phyloP scores from a whole-genome alignment of 306 rosid genomes.

The Mimosa pudica region DNA sequence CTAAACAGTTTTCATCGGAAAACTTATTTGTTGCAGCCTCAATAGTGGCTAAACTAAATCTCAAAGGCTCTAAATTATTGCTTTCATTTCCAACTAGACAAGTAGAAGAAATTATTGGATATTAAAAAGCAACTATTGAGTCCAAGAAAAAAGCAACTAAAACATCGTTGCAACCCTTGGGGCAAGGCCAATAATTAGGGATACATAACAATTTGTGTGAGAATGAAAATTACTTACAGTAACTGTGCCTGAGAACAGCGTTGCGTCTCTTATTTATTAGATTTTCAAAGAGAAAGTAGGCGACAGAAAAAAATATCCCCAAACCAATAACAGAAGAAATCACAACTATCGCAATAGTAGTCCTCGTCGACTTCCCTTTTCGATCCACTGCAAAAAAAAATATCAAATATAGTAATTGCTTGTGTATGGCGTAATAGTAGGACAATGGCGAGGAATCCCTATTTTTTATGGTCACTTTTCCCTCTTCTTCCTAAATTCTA shows the following conservation, averaged over 20 bases:
- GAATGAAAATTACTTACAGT: background rate
- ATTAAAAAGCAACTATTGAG: too few species aligned
- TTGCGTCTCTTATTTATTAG: background rate
- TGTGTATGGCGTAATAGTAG: too few species aligned
- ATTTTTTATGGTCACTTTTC: too few species aligned
- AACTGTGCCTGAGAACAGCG: background rate
- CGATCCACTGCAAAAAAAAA: too few species aligned
- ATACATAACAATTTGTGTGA: background rate
- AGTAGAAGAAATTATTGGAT: background rate
- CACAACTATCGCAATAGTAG: too few species aligned
- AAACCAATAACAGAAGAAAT: too few species aligned
- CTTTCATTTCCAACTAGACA: background rate
- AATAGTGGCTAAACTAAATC: background rate
- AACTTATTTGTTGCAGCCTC: background rate
- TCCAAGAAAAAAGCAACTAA: background rate
- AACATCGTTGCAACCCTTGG: background rate
- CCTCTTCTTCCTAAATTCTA: too few species aligned
- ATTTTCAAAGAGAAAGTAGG: background rate
- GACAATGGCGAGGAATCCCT: too few species aligned
- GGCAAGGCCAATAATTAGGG: background rate
- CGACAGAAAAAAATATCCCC: too few species aligned
- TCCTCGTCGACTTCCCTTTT: too few species aligned
- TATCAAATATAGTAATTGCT: too few species aligned
- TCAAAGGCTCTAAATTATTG: background rate
- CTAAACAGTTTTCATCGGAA: background rate